Conservation (phyloP, 1,139 yeast genomes). For the Meyerozyma smithsonii region DNA sequence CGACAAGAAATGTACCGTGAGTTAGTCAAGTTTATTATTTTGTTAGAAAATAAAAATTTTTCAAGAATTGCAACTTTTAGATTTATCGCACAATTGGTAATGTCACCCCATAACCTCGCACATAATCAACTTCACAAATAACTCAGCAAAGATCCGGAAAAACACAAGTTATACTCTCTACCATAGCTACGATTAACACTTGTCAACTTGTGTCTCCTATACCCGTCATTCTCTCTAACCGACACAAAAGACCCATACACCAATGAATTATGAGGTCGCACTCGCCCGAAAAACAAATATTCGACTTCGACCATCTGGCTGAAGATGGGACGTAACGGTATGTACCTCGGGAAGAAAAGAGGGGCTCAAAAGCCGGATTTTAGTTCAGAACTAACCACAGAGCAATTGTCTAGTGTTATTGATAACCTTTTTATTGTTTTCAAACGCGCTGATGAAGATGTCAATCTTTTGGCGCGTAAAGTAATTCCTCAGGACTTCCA, state of each 20-base stretch:
- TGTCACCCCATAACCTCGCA: too few relatives aligned
- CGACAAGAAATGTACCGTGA: too few relatives aligned
- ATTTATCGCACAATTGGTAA: too few relatives aligned
- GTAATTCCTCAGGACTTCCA: slow-evolving; percentile 43
- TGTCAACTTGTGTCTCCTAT: too few relatives aligned
- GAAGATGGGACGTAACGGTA: slow-evolving; percentile 1
- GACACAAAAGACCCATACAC: slow-evolving; percentile 2
- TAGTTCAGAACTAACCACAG: slow-evolving; percentile 5
- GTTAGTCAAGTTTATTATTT: too few relatives aligned
- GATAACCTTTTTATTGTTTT: slow-evolving; percentile 22
- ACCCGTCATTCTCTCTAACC: too few relatives aligned
- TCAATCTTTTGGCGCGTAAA: slow-evolving; percentile 29
- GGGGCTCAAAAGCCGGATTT: not conserved
- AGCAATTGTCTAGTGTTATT: slow-evolving; percentile 10
- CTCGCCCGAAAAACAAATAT: not conserved
- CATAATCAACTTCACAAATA: too few relatives aligned
- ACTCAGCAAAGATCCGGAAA: too few relatives aligned
- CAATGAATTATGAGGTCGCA: not conserved
- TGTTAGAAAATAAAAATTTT: not conserved
- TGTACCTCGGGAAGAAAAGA: not conserved
- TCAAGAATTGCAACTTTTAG: not conserved
- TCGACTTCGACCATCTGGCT: not conserved
- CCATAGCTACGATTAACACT: too few relatives aligned
- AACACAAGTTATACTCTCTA: too few relatives aligned
- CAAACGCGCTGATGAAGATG: slow-evolving; percentile 26